Evolutionary conservation across 2,329 filamentous ascomycete species (phyloP).

Genomic region (Stagonosporopsis vannaccii): DNA sequence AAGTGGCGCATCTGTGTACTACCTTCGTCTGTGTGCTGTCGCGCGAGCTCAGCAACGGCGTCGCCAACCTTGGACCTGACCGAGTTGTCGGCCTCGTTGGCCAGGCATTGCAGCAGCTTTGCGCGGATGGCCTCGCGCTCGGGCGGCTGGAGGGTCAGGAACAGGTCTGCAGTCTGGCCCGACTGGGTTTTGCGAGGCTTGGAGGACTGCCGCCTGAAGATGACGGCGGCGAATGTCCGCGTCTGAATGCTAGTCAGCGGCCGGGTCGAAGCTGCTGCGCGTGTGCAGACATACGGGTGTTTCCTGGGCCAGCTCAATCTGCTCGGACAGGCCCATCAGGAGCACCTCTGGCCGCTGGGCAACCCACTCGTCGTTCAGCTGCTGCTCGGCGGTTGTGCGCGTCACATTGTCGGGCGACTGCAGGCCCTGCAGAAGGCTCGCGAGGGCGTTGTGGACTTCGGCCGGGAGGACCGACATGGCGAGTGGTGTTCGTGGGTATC

Average conservation of each 20-base stretch:
- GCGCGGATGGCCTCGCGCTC: constrained; percentile 81
- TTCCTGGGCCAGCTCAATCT: constrained; percentile 81
- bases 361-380: constrained; percentile 91
- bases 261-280: neutral
- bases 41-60: constrained; percentile 93
- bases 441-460: constrained; percentile 84
- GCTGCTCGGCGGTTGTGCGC: constrained; percentile 86
- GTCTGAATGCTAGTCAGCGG: constrained; percentile 61
- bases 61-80: constrained; percentile 97
- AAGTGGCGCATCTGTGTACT: constrained; percentile 46
- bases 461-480: constrained; percentile 85
- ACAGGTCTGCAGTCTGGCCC: constrained; percentile 80
- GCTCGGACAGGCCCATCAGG: constrained; percentile 92
- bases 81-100: constrained; percentile 72
- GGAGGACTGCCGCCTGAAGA: constrained; percentile 92
- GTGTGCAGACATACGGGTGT: constrained; percentile 64
- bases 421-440: constrained; percentile 85
- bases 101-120: constrained; percentile 81
- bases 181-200: constrained; percentile 78
- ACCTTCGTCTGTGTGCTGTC: constrained; percentile 94
- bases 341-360: constrained; percentile 81
- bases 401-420: constrained; percentile 88
- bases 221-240: constrained; percentile 88
- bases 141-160: constrained; percentile 77
- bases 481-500: constrained; percentile 19